Base-by-base conservation (phyloP, 805 yeast genomes). In the Ogataea degrootiae region DNA sequence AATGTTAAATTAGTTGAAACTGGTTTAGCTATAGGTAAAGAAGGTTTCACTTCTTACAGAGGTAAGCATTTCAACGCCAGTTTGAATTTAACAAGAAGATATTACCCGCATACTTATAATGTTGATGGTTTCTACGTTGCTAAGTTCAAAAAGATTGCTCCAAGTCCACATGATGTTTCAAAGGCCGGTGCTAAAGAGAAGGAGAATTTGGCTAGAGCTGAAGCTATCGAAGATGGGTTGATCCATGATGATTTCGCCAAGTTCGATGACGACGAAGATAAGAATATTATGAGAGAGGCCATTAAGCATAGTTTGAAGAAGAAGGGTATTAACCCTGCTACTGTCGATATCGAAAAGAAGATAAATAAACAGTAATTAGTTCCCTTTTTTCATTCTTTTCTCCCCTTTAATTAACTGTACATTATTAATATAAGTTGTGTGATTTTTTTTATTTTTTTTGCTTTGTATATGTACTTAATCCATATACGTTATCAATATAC, bases 91-190 rank as follows among this genome's bases (percentile, higher is more conserved):
- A 91, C 98, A 3, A 82, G 96, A 74, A 82, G 99, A 68, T 94
- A 92, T 70, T 94, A 94, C 67, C 99, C 99, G 46, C 99, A 94
- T 71, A 91, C 96, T 26, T 94, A 94, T 66, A 94, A 94, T 67
- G 99, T 94, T 46, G 99, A 94, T 70, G 99, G 99, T 22, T 94
- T 94, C 78, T 94, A 73, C 68, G 99, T 94, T 50, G 99, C 99
- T 47, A 94, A 92, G 68, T 88, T 94, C 75, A 82, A 87, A 72
- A 94, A 94, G 77, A 82, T 79, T 53, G 96, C 91, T 0, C 74
- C 96, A 50, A 83, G 95, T 54, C 85, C 91, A 41, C 87, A 85
- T 59, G 96, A 87, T 68, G 81, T 80, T 46, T 80, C 90, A 48
- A 87, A 85, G 71, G 91, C 94, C 7, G 92, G 94, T 56, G 95